Conservation (phyloP, 164 flowering plant genomes). For the Magnolia officinalis region DNA sequence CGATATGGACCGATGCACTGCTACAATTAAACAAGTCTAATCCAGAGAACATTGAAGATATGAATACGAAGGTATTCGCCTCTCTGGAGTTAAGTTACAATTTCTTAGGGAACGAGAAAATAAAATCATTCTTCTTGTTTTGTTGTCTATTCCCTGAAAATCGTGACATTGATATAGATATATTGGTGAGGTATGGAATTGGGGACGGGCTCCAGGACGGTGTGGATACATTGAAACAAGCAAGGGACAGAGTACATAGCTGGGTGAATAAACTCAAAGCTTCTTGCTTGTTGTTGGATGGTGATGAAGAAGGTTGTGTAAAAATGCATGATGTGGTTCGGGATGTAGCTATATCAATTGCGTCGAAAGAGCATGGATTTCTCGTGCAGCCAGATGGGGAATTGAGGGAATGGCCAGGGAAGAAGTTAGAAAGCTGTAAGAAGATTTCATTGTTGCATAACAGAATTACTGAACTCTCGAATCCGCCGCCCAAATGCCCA, state of each 20-base stretch:
- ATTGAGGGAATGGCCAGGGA: background rate
- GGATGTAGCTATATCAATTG: slow-evolving; percentile 2
- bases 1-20: slow-evolving; percentile 16
- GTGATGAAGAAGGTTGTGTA: background rate
- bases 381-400: background rate
- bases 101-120: slow-evolving; percentile 14
- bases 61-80: slow-evolving; percentile 10
- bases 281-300: slow-evolving; percentile 11
- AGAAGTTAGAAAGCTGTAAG: background rate
- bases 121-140: slow-evolving; percentile 13
- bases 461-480: background rate
- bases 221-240: slow-evolving; percentile 4
- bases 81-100: slow-evolving; percentile 20
- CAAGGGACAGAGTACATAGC: background rate
- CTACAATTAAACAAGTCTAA: slow-evolving; percentile 7
- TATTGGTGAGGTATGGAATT: slow-evolving; percentile 5
- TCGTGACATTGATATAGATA: slow-evolving; percentile 5
- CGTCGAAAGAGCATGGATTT: background rate
- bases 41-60: slow-evolving; percentile 7
- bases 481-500: background rate
- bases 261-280: slow-evolving; percentile 3
- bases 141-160: slow-evolving; percentile 24
- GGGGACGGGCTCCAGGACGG: background rate
- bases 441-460: slow-evolving; percentile 5
- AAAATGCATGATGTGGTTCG: slow-evolving; percentile 17